Conservation (phyloP, 2,329 filamentous ascomycete species). For the Colletotrichum sp. region DNA sequence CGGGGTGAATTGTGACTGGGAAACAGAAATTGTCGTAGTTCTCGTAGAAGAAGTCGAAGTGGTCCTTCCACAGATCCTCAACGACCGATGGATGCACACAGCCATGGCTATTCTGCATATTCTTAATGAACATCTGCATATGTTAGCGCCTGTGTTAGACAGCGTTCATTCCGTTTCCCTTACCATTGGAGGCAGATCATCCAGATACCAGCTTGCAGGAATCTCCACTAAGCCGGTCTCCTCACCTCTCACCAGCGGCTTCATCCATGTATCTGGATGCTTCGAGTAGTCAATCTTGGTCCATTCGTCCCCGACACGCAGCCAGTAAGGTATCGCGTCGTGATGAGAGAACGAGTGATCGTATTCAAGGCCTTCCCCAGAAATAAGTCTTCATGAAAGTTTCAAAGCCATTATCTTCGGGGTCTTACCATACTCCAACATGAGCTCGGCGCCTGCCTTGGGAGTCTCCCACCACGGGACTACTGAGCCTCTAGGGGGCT, state of each 20-base stretch:
- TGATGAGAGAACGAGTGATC: constrained; percentile 71
- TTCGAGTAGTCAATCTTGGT: constrained; percentile 71
- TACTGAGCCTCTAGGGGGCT: constrained; percentile 73
- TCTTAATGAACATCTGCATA: constrained; percentile 70
- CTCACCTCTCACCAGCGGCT: constrained; percentile 62
- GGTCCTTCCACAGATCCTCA: constrained; percentile 69
- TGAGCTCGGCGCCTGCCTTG: constrained; percentile 67
- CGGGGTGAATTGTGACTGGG: constrained; percentile 78
- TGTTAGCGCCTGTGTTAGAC: neutral
- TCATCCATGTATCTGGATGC: constrained; percentile 69
- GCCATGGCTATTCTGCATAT: constrained; percentile 66
- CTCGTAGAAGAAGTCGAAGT: constrained; percentile 76
- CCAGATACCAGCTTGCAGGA: constrained; percentile 68
- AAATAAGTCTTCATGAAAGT: neutral
- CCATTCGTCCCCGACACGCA: constrained; percentile 68
- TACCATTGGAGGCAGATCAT: constrained; percentile 65
- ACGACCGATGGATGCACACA: constrained; percentile 62
- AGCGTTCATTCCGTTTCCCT: neutral
- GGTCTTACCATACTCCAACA: constrained; percentile 64
- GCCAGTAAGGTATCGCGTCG: constrained; percentile 68
- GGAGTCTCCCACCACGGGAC: constrained; percentile 78
- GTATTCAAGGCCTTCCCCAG: constrained; percentile 55
- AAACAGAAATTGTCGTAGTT: constrained; percentile 81
- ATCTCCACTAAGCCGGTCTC: constrained; percentile 71
- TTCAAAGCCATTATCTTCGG: neutral